phyloP scores from a whole-genome alignment of 2,329 filamentous ascomycete species.

The Conoideocrella luteorostrata region DNA sequence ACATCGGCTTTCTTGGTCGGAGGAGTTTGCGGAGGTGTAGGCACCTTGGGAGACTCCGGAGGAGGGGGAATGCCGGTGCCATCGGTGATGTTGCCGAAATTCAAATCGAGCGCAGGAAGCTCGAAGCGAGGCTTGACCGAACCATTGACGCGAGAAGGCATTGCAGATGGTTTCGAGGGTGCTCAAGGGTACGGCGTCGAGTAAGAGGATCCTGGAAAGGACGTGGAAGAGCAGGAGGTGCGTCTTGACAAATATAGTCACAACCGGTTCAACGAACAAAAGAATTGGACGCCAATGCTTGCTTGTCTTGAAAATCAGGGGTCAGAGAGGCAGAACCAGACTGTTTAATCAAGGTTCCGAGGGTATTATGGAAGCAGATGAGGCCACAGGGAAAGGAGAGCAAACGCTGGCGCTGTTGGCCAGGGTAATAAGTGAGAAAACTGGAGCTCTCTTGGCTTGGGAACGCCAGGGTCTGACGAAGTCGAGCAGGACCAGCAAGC shows the following conservation, averaged over 20 bases:
- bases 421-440: slow-evolving; percentile 8
- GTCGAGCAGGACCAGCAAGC: not conserved
- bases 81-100: slow-evolving; percentile 53
- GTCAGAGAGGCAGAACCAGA: not conserved
- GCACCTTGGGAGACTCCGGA: slow-evolving; percentile 47
- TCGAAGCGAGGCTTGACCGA: slow-evolving; percentile 39
- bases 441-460: slow-evolving; percentile 9
- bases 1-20: slow-evolving; percentile 16
- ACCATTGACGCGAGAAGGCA: slow-evolving; percentile 27
- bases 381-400: slow-evolving; percentile 8
- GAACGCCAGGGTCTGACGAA: slow-evolving; percentile 6
- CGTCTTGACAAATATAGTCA: not conserved
- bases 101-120: slow-evolving; percentile 51
- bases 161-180: slow-evolving; percentile 12
- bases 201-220: not conserved
- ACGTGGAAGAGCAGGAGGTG: not conserved
- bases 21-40: slow-evolving; percentile 34
- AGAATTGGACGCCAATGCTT: not conserved
- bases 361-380: not conserved
- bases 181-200: not conserved
- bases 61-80: slow-evolving; percentile 56
- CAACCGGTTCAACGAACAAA: not conserved
- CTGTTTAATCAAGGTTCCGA: slow-evolving; percentile 1
- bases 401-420: slow-evolving; percentile 5
- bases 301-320: not conserved